These are phyloP conservation scores for Neurospora sp. DNA, from an alignment of 495 filamentous ascomycete genomes.

Conservation along the genomic window DNA sequence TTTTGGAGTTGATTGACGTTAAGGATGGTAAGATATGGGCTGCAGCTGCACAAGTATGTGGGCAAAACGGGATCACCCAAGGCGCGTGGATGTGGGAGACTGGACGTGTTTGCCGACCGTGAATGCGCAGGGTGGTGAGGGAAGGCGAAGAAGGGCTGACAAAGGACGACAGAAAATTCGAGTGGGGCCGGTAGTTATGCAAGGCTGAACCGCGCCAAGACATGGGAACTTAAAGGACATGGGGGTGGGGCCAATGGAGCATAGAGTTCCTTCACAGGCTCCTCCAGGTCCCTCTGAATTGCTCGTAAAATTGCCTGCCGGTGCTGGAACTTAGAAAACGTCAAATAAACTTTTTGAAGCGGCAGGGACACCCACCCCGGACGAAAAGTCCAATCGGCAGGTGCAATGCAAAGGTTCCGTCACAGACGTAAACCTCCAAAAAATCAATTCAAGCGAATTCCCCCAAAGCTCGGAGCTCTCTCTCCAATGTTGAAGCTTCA, in stretches of 20 bases:
- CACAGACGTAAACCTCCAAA: background rate
- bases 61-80: background rate
- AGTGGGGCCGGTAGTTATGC: conserved; percentile 12
- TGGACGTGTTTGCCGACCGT: background rate
- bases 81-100: background rate
- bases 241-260: background rate
- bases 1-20: background rate
- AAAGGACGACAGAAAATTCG: conserved; percentile 20
- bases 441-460: background rate
- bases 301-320: background rate
- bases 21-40: background rate
- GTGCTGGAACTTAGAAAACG: background rate
- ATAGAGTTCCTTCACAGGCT: background rate
- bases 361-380: background rate
- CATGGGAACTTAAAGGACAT: background rate
- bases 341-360: background rate
- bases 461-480: background rate
- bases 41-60: background rate
- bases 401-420: background rate
- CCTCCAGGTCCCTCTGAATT: background rate
- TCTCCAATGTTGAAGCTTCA: background rate
- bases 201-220: conserved; percentile 5
- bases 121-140: conserved; percentile 1
- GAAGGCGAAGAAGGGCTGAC: conserved; percentile 7
- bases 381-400: background rate